Evolutionary conservation across 495 filamentous ascomycete species (phyloP).

Genomic region (Neurospora pannonica): DNA sequence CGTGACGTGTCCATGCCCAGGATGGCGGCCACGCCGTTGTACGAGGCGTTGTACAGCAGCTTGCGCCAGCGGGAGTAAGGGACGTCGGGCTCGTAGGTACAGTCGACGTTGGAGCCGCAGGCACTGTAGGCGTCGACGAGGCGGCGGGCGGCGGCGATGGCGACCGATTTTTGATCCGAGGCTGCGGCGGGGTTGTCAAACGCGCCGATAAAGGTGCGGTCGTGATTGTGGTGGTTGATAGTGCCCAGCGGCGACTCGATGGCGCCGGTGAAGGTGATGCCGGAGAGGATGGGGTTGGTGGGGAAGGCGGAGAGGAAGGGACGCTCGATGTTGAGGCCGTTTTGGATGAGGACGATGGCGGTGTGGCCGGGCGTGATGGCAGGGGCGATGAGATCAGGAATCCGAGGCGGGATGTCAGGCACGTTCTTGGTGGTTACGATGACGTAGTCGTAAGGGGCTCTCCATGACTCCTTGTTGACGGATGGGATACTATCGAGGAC

Average conservation of each 20-base stretch:
- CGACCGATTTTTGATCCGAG: neutral
- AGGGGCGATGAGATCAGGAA: constrained; percentile 33
- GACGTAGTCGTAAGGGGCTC: constrained; percentile 38
- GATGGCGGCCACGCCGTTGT: constrained; percentile 38
- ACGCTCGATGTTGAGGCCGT: constrained; percentile 54
- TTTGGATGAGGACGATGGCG: constrained; percentile 49
- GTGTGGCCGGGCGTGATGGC: constrained; percentile 41
- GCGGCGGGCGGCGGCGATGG: constrained; percentile 18
- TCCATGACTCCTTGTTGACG: constrained; percentile 14
- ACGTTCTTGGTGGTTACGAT: constrained; percentile 45
- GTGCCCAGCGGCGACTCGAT: constrained; percentile 34
- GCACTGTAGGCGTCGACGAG: constrained; percentile 34
- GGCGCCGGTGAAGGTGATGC: constrained; percentile 42
- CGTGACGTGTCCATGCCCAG: constrained; percentile 37
- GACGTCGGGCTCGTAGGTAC: constrained; percentile 26
- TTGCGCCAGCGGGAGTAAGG: constrained; percentile 38
- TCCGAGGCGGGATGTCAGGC: constrained; percentile 28
- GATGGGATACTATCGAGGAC: constrained; percentile 33
- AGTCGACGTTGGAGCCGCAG: constrained; percentile 18
- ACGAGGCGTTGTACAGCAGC: constrained; percentile 40
- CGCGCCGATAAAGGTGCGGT: constrained; percentile 33
- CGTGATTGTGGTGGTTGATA: constrained; percentile 36
- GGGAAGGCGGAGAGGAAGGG: constrained; percentile 44
- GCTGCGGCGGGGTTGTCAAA: constrained; percentile 28
- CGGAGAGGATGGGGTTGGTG: constrained; percentile 40